A percentile compares a stretch with the other conserved stretches of the same genome.
These are phyloP conservation scores for Boletus rubropictus DNA, from an alignment of 768 basidiomycete genomes.

Conservation along the genomic window DNA sequence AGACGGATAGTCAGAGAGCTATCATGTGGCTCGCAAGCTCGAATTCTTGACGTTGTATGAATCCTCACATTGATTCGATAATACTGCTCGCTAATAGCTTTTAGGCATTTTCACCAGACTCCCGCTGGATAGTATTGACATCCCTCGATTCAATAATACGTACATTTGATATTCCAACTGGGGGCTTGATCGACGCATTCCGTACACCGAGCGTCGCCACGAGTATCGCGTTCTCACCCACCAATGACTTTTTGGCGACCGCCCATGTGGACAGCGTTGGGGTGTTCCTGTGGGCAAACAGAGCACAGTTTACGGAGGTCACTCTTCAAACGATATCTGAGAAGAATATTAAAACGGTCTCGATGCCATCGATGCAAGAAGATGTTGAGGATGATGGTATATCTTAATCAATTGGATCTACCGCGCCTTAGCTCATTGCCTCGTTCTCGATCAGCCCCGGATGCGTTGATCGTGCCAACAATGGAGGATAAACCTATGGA, in stretches of 20 bases:
- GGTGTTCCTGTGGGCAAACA: slow-evolving; percentile 96
- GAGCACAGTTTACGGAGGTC: slow-evolving; percentile 87
- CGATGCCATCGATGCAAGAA: slow-evolving; percentile 82
- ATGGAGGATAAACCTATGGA: slow-evolving; percentile 58
- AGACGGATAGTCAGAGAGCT: slow-evolving; percentile 81
- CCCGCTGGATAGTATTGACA: slow-evolving; percentile 84
- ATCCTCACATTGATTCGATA: not conserved
- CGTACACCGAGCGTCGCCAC: slow-evolving; percentile 82
- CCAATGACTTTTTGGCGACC: slow-evolving; percentile 93
- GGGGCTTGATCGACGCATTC: slow-evolving; percentile 88
- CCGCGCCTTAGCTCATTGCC: slow-evolving; percentile 4
- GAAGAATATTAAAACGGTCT: slow-evolving; percentile 60
- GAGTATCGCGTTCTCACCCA: slow-evolving; percentile 87
- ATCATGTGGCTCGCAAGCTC: slow-evolving; percentile 65
- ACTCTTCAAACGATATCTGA: slow-evolving; percentile 76
- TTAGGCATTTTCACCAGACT: slow-evolving; percentile 92
- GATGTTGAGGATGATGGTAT: slow-evolving; percentile 74
- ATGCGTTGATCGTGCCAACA: slow-evolving; percentile 60
- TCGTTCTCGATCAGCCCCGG: slow-evolving; percentile 45
- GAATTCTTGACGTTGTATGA: slow-evolving; percentile 84
- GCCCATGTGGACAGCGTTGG: slow-evolving; percentile 93
- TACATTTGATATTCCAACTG: slow-evolving; percentile 94
- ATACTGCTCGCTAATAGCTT: slow-evolving; percentile 1
- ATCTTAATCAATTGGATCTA: slow-evolving; percentile 8
- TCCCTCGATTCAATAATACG: slow-evolving; percentile 90